phyloP scores from a whole-genome alignment of 2,329 filamentous ascomycete genomes.

The Penicillium hordei region DNA sequence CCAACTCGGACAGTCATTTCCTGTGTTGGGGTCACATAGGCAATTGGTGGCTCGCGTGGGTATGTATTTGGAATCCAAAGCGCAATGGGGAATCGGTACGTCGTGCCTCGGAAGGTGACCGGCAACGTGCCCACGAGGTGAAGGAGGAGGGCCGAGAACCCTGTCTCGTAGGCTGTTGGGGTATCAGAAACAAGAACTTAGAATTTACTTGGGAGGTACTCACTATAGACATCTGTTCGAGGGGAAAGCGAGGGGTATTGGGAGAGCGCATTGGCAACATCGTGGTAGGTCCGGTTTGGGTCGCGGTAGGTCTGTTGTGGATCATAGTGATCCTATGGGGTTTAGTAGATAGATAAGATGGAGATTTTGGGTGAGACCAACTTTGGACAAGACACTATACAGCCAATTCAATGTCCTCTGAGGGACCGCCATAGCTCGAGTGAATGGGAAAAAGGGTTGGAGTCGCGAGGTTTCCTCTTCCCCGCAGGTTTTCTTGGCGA shows the following conservation, averaged over 20 bases:
- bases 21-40: conserved; percentile 84
- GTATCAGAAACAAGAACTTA: conserved; percentile 20
- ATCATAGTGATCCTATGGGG: conserved; percentile 38
- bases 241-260: conserved; percentile 78
- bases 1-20: conserved; percentile 88
- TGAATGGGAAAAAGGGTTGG: conserved; percentile 7
- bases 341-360: conserved; percentile 1
- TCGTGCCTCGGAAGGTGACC: conserved; percentile 83
- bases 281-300: conserved; percentile 87
- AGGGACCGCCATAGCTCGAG: conserved; percentile 59
- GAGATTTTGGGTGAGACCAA: conserved; percentile 37
- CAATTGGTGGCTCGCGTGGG: conserved; percentile 78
- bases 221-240: conserved; percentile 94
- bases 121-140: conserved; percentile 85
- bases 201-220: conserved; percentile 29
- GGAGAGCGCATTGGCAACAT: conserved; percentile 78
- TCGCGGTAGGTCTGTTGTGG: conserved; percentile 80
- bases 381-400: conserved; percentile 82
- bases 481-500: conserved; percentile 16
- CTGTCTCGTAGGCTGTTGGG: conserved; percentile 76
- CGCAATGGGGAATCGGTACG: conserved; percentile 86
- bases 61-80: conserved; percentile 94
- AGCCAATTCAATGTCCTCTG: conserved; percentile 94
- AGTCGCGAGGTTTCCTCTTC: conserved; percentile 4
- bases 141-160: conserved; percentile 79